Evolutionary conservation across 495 filamentous ascomycete species (phyloP), one percentile per base, ranked within the genome.

Genomic region (Parachaetomium inaequale): DNA sequence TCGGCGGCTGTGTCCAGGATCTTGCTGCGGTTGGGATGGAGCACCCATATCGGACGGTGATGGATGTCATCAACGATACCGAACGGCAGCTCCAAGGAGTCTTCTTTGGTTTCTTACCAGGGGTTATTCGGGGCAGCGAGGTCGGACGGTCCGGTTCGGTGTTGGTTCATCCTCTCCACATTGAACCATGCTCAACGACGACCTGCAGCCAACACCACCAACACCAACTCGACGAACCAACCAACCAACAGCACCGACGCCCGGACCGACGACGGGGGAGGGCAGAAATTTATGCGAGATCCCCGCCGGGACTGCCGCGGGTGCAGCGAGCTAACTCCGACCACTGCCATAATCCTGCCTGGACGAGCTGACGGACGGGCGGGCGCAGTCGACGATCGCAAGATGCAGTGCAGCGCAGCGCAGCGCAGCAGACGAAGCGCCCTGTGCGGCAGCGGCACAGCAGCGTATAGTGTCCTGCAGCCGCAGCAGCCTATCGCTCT

Each of bases 401-500:
- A 12, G 34, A 15, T 3, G 17, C 17, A 4, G 21, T 49, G 45
- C n/a, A 25, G 23, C 46, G 11, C 46, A 28, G 40, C 3, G 8
- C 40, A 46, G 43, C 21, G 23, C 45, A n/a, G 34, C 26, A 7
- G 10, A 7, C 4, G 23, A 10, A 1, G 29, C 50, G 50, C 34
- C 5, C 58, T 43, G 58, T 61, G 50, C 49, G 11, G 29, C 49
- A 43, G 58, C 45, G 58, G 58, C 58, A 54, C 58, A 34, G 58
- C 21, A 12, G 17, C 17, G 36, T 26, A 34, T 29, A 52, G n/a
- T 15, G 5, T 17, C 8, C 8, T n/a, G n/a, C 26, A 36, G 4
- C 17, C n/a, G n/a, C n/a, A n/a, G n/a, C n/a, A n/a, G 47, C 36
- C 49, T 51, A 38, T 54, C 26, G 12, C 10, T 47, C 17, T 26